Evolutionary conservation across 164 flowering plant genomes (phyloP), one percentile per base, ranked within the genome.

Genomic region (Chloranthus sessilifolius): DNA sequence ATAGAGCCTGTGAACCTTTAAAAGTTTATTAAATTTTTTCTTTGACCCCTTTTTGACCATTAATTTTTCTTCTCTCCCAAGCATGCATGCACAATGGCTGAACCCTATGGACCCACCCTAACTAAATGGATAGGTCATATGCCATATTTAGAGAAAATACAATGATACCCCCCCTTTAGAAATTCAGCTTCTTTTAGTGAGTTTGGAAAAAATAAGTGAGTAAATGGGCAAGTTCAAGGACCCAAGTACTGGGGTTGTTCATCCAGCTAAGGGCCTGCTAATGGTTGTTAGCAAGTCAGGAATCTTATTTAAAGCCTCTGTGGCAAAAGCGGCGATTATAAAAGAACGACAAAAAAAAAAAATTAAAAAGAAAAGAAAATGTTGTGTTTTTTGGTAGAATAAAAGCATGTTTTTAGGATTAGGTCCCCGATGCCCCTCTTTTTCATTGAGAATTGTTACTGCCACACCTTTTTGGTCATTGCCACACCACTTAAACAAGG

Each of bases 21-120:
- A 5, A 48, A 62, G 57, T 61, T 53, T 50, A 23, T 24, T 37
- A 14, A 31, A 21, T 28, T 50, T 58, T 42, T 45, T 37, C 41
- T 65, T 73, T 65, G 78, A 73, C 76, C 25, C 52, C 46, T 65
- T 65, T 73, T 70, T 75, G 72, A 66, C 73, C 50, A 16, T 7
- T 42, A 55, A 35, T 40, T 56, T 52, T 40, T 50, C 57, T 44
- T 49, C 50, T 52, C 43, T 38, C 30, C 43, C 52, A 14, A 59
- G 53, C 53, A 59, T 74, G 65, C 71, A 69, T 72, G 74, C 52
- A 75, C 70, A 50, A 63, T 57, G 51, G 30, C 27, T 39, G 17
- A 11, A n/a, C n/a, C 11, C 26, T 29, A 50, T 64, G 56, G 55
- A 8, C 60, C 60, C 53, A 24, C 37, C 21, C 11, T 4, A 43